phyloP scores from a whole-genome alignment of 257 asterid genomes.

The Fraxinus cuspidata region DNA sequence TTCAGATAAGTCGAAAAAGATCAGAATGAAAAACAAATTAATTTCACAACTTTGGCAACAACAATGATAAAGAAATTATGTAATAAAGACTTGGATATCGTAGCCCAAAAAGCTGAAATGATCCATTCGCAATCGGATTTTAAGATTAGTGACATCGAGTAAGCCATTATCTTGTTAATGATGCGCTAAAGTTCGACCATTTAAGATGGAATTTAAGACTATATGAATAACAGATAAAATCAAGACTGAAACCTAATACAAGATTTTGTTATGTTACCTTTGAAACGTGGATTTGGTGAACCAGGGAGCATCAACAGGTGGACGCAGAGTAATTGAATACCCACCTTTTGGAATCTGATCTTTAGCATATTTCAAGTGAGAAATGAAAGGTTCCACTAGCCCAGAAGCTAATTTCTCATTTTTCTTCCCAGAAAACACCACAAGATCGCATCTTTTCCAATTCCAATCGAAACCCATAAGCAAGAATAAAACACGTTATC shows the following conservation, averaged over 20 bases:
- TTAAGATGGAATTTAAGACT: neutral
- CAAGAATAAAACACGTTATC: conserved; percentile 20
- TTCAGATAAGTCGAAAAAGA: neutral
- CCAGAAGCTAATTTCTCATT: conserved; percentile 88
- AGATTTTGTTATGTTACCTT: conserved; percentile 45
- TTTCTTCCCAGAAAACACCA: conserved; percentile 70
- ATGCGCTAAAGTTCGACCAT: neutral
- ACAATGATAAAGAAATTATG: neutral
- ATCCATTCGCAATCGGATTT: neutral
- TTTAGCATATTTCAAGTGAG: conserved; percentile 80
- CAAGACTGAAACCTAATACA: too few relatives aligned
- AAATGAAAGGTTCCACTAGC: conserved; percentile 76
- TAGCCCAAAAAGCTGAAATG: neutral
- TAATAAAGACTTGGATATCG: neutral
- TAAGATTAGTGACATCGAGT: neutral
- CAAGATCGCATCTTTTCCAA: conserved; percentile 71
- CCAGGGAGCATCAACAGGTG: conserved; percentile 66
- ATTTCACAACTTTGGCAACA: neutral
- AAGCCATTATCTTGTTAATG: neutral
- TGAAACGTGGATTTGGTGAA: conserved; percentile 81
- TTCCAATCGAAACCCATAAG: conserved; percentile 30
- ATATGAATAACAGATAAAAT: neutral
- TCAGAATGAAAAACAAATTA: conserved; percentile 6
- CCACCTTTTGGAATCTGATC: conserved; percentile 89
- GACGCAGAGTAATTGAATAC: conserved; percentile 72